Percentiles rank a stretch among this genome's conserved stretches.
Conservation (phyloP, 2,329 filamentous ascomycete genomes). For the Pseudocercospora pini-densiflorae region DNA sequence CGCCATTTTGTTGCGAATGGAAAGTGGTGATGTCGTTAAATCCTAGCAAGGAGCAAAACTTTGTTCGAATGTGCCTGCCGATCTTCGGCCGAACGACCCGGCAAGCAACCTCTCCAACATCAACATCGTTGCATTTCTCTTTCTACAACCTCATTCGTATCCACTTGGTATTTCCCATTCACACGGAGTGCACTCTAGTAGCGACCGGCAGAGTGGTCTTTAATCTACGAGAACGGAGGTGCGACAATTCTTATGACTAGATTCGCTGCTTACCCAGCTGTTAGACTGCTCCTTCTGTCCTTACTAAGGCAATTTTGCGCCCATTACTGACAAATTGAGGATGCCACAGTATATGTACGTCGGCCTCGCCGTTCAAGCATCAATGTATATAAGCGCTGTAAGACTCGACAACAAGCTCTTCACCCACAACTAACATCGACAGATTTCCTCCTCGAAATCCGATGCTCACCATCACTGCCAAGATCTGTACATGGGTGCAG, state of each 20-base stretch:
- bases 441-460: not conserved
- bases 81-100: not conserved
- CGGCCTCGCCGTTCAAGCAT: not conserved
- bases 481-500: not conserved
- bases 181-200: not conserved
- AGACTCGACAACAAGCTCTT: not conserved
- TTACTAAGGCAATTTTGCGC: not conserved
- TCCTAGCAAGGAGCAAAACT: conserved; percentile 1
- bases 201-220: not conserved
- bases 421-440: not conserved
- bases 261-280: conserved; percentile 2
- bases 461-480: not conserved
- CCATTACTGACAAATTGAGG: not conserved
- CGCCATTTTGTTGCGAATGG: conserved; percentile 16
- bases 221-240: not conserved
- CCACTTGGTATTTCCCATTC: too few relatives aligned
- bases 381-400: not conserved
- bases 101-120: not conserved
- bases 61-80: not conserved
- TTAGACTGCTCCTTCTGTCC: not conserved
- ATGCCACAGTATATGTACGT: not conserved
- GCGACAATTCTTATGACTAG: not conserved
- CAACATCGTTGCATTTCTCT: not conserved
- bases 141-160: not conserved
- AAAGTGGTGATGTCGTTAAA: not conserved